Evolutionary conservation across 257 asterid genomes (phyloP).

Genomic region (Scutellaria baicalensis): DNA sequence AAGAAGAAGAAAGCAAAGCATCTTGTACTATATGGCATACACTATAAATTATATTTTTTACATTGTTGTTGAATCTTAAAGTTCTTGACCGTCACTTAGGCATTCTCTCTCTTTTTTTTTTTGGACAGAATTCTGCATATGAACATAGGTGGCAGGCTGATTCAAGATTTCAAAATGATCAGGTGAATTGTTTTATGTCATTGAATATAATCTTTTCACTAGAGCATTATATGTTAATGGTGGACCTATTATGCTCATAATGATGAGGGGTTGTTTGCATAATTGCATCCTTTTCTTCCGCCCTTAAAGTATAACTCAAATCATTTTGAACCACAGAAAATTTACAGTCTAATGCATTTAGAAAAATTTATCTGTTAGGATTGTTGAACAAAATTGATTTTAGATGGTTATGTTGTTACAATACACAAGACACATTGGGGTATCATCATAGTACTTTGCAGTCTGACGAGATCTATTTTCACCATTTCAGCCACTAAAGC

Average conservation of each 20-base stretch:
- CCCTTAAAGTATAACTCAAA: neutral
- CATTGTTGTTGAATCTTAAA: neutral
- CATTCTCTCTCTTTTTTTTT: neutral
- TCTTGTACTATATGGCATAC: conserved; percentile 38
- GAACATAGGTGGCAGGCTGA: conserved; percentile 76
- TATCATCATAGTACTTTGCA: neutral
- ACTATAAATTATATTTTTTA: neutral
- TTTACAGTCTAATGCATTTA: neutral
- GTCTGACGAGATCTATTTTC: neutral
- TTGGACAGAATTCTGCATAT: conserved; percentile 49
- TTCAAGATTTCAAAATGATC: conserved; percentile 68
- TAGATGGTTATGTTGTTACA: neutral
- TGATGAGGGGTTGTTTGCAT: neutral
- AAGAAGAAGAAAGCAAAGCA: conserved; percentile 85
- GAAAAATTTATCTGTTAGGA: neutral
- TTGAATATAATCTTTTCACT: neutral
- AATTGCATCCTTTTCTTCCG: neutral
- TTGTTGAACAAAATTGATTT: neutral
- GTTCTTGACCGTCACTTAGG: conserved; percentile 12
- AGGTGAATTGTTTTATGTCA: conserved; percentile 47
- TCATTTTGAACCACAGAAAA: neutral
- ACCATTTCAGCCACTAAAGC: neutral
- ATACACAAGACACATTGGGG: neutral
- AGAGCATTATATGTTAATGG: neutral
- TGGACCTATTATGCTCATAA: neutral